A percentile compares a stretch with the other conserved stretches of the same genome.
phyloP scores from a whole-genome alignment of 495 filamentous ascomycete genomes.

The Glonium stellatum region DNA sequence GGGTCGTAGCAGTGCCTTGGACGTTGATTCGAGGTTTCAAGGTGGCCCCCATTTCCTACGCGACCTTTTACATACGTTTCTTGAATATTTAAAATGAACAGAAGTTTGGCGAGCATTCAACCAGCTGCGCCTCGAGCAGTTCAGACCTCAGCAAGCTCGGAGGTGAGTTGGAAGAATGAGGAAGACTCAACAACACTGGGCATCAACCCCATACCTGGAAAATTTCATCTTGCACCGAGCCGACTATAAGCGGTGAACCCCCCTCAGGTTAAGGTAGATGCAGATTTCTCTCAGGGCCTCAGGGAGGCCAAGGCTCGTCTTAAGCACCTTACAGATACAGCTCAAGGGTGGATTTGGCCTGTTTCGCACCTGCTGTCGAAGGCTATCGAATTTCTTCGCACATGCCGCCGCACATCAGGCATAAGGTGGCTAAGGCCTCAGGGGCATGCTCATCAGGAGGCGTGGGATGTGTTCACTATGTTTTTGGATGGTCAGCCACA shows the following conservation, averaged over 20 bases:
- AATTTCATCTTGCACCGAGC: background rate
- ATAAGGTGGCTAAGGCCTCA: too few species aligned
- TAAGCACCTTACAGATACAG: background rate
- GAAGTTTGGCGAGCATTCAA: too few species aligned
- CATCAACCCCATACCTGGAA: background rate
- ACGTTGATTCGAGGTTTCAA: too few species aligned
- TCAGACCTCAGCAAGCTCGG: background rate
- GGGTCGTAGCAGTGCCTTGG: too few species aligned
- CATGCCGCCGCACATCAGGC: too few species aligned
- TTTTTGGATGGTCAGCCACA: too few species aligned
- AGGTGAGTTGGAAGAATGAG: background rate
- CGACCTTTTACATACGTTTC: too few species aligned
- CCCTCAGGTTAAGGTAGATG: background rate
- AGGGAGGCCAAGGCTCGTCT: background rate
- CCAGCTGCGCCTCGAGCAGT: background rate
- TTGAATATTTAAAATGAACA: too few species aligned
- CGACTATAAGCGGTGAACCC: conserved; percentile 3
- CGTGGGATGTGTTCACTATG: too few species aligned
- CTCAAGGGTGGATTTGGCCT: background rate
- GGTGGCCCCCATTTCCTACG: too few species aligned
- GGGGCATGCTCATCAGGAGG: too few species aligned
- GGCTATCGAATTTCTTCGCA: background rate
- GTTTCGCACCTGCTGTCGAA: background rate
- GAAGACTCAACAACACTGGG: background rate
- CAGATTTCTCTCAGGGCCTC: background rate